These are phyloP conservation scores for Phytopythium mirpurense DNA, from an alignment of 352 stramenopile genomes.

Conservation along the genomic window DNA sequence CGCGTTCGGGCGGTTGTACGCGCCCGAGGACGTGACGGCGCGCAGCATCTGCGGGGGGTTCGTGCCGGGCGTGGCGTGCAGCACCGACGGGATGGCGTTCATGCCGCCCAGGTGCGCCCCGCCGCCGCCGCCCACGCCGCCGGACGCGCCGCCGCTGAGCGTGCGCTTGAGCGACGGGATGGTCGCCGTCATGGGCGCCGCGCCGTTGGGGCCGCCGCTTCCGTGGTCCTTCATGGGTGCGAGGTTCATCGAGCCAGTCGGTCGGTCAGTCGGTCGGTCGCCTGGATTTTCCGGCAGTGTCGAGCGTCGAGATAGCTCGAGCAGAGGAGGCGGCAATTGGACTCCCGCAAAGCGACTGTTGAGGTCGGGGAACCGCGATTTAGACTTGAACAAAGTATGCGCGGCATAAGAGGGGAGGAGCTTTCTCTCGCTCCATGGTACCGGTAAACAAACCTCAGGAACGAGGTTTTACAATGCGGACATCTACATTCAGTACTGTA, in stretches of 20 bases:
- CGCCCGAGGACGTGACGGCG: constrained; percentile 74
- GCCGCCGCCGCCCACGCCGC: constrained; percentile 32
- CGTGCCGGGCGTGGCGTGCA: constrained; percentile 61
- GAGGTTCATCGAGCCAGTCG: constrained; percentile 47
- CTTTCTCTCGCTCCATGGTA: background rate
- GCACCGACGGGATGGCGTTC: constrained; percentile 74
- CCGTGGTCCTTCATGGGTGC: constrained; percentile 57
- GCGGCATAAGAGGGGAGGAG: background rate
- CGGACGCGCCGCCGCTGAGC: constrained; percentile 58
- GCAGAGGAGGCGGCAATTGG: no score
- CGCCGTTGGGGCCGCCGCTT: constrained; percentile 32
- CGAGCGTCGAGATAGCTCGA: no score
- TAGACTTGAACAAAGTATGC: background rate
- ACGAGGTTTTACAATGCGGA: constrained; percentile 1
- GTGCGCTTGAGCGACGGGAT: constrained; percentile 87
- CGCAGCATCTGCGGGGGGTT: constrained; percentile 81
- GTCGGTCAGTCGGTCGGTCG: background rate
- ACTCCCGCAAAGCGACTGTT: no score
- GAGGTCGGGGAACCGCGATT: no score
- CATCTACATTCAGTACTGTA: background rate
- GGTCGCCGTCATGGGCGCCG: constrained; percentile 29
- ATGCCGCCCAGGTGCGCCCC: constrained; percentile 45
- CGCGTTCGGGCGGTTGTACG: constrained; percentile 61
- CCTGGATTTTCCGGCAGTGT: constrained; percentile 3
- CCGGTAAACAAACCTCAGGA: constrained; percentile 7